Evolutionary conservation across 192 early-diverging fungal genomes (phyloP), one percentile per base, ranked within the genome.

Genomic region (Coemansia sp.): DNA sequence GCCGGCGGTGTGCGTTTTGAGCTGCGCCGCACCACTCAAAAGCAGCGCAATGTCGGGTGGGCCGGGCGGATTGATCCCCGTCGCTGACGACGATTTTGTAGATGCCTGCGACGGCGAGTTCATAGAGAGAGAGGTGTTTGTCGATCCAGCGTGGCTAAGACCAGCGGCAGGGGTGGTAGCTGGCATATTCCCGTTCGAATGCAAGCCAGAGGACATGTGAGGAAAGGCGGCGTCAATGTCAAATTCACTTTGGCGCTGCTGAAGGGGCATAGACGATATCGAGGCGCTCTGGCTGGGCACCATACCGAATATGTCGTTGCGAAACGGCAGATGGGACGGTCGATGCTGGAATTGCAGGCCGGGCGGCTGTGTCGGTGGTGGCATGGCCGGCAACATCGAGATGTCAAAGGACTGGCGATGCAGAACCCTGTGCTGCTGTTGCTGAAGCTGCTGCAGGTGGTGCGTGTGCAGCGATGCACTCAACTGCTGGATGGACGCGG

Each of bases 1-100:
- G 41, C 75, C 85, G 12, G 66, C 66, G 6, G 80, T 78, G 60
- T 79, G 65, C 12, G 74, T 67, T 37, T 61, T 75, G 46, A 84
- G 53, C 51, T 79, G 70, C 41, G 72, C 61, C n/a, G 76, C 69
- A 17, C 82, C 82, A 57, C 77, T 84, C 2, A 84, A 63, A 11
- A 84, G 82, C 32, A 79, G 63, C 1, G 74, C 77, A 71, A 84
- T 73, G 38, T 84, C 82, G 19, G 72, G 74, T 11, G 62, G 55
- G 0, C 69, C 75, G 12, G 66, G 27, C 5, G 27, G 5, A 17
- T 17, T 58, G 55, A 58, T 34, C 5, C 55, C 55, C 7, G 29
- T 32, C 32, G 31, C 10, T 58, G 55, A n/a, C 55, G 55, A 58
- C 31, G 55, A 58, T 31, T 34, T 58, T 29, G 53, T 17, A 14